Base-by-base conservation (phyloP, 2,329 filamentous ascomycete genomes). In the Xenoacremonium recifei region DNA sequence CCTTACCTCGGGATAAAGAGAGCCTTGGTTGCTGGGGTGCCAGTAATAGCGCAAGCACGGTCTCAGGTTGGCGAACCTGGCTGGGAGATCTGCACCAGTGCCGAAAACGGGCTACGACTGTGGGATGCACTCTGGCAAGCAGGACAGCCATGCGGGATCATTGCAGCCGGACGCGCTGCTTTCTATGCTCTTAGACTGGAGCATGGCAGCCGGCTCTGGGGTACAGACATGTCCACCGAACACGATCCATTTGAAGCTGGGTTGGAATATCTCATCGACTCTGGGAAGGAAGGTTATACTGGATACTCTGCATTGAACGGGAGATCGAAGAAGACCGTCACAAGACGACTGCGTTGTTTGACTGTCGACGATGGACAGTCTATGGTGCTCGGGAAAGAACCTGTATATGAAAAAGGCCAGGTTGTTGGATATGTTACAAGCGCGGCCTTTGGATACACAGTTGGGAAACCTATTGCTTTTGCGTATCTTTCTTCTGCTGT, bases 41-140 rank as follows among this genome's bases (percentile, higher is more conserved):
- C 81, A 0, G 77, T 81, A 3, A 75, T 68, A 0, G 70, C 69
- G 0, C 71, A 81, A 52, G 69, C 77, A 3, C 68, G 80, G 27
- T 84, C 80, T 0, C 80, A 77, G 37, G 76, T 84, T 4, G 80
- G 81, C 5, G 80, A 84, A 50, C 62, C 69, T 0, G 80, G 81
- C 2, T 84, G 79, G 78, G 80, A 84, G 54, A 71, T 84, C 16
- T 77, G 81, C 45, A 71, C 79, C 1, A 80, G 68, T 23, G 75
- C 80, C 1, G 80, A 84, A 19, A 72, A 76, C 30, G 80, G 80
- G 1, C 70, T 71, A 11, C 64, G 70, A 2, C 63, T 84, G 0
- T 84, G 81, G 81, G 79, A 84, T 47, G 65, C 67, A 0, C 60
- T 84, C 2, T 81, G 64, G 67, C 58, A 72, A 21, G 76, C 77